Base-by-base conservation (phyloP, 2,329 filamentous ascomycete species). In the Lachnellula arida region DNA sequence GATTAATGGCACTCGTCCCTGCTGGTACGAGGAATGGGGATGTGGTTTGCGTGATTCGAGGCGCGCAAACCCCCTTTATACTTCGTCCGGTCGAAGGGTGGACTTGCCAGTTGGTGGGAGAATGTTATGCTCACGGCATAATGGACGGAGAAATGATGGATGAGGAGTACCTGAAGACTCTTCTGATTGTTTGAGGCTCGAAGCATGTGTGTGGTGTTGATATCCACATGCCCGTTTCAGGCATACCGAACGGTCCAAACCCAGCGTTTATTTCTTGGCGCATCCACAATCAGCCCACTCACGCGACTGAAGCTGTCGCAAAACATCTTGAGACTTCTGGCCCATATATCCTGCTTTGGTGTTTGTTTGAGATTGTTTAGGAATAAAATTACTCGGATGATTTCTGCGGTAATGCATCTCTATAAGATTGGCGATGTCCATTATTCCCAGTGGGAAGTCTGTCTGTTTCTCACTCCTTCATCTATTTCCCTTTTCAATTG, bases 281-380 rank as follows among this genome's bases (percentile, higher is more conserved):
- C 14, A 14, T 39, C 37, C 37, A 39, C 44, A n/a, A 22, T 15
- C 44, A 12, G 2, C 22, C 55, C 55, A 58, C 51, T 42, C 32
- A 40, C 32, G 51, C 55, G 51, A 58, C 55, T 19, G 51, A 23
- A 51, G 52, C 51, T 34, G 55, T 54, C 42, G 32, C 56, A 58
- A 40, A 43, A 19, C 32, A 40, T 44, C 19, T 48, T 54, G 22
- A 43, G n/a, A 48, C 34, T 23, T 32, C 22, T 42, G 25, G 14
- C 12, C 22, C 19, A 37, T 34, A 15, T 51, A 32, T 22, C 28
- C n/a, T 34, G 28, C 28, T 28, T 28, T 28, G 8, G 28, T 28
- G 28, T 40, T 46, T 42, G 48, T 50, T 55, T 55, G 53, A 55
- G 46, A 50, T 35, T 43, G 8, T 32, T 37, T 19, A 55, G 39